These are phyloP conservation scores for Fusarium incarnatum DNA, from an alignment of 2,329 filamentous ascomycete species.

Conservation along the genomic window DNA sequence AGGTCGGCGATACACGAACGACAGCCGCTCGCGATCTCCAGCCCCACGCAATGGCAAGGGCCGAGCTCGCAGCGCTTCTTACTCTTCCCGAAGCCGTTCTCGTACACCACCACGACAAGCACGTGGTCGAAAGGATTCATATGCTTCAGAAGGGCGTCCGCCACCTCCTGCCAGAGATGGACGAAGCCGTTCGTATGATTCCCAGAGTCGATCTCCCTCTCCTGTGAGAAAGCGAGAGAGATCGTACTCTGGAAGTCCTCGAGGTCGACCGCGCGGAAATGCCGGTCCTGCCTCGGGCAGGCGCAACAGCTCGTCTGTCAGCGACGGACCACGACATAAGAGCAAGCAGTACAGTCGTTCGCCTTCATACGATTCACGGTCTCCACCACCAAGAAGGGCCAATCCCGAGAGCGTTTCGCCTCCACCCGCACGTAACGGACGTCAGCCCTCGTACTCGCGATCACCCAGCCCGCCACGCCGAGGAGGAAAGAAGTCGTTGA, in stretches of 20 bases:
- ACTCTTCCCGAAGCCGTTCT: conserved; percentile 50
- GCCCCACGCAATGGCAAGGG: conserved; percentile 44
- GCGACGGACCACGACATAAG: conserved; percentile 45
- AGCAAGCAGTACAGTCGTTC: conserved; percentile 46
- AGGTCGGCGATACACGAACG: conserved; percentile 40
- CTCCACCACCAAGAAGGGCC: conserved; percentile 43
- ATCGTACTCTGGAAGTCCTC: conserved; percentile 38
- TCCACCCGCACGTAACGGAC: conserved; percentile 37
- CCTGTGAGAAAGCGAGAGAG: conserved; percentile 40
- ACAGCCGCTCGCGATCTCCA: conserved; percentile 48
- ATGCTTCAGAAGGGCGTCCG: too few relatives aligned
- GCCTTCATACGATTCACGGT: conserved; percentile 50
- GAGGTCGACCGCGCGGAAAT: conserved; percentile 40
- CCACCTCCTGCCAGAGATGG: conserved; percentile 36
- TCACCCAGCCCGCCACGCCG: conserved; percentile 41
- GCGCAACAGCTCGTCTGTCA: conserved; percentile 53
- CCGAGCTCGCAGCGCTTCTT: conserved; percentile 47
- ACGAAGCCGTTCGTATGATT: conserved; percentile 42
- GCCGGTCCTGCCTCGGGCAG: conserved; percentile 32
- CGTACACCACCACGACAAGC: conserved; percentile 44
- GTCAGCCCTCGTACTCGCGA: conserved; percentile 42
- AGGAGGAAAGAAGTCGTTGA: conserved; percentile 37
- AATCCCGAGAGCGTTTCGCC: conserved; percentile 38
- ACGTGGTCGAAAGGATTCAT: conserved; percentile 9
- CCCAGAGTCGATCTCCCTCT: conserved; percentile 40